These are phyloP conservation scores for Conoideocrella luteorostrata DNA, from an alignment of 2,329 filamentous ascomycete genomes.

Conservation along the genomic window DNA sequence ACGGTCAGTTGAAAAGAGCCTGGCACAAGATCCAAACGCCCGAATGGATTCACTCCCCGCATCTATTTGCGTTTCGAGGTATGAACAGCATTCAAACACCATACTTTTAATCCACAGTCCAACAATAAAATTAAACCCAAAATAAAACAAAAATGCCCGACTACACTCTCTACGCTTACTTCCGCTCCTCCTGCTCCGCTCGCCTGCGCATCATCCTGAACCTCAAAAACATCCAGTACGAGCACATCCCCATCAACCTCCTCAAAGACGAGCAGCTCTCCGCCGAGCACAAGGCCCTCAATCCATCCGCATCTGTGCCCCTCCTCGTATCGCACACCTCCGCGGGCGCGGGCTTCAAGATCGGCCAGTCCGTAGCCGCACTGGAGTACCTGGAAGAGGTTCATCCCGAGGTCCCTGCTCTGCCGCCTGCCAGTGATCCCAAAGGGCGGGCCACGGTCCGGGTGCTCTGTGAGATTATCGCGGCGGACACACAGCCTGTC, in stretches of 20 bases:
- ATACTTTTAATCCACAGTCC: too few species aligned
- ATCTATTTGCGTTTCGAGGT: too few species aligned
- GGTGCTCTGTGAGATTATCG: conserved; percentile 47
- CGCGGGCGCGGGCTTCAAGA: conserved; percentile 27
- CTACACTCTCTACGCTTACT: conserved; percentile 51
- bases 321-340: conserved; percentile 37
- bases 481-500: conserved; percentile 52
- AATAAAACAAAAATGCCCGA: conserved; percentile 11
- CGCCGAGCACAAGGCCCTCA: conserved; percentile 37
- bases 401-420: conserved; percentile 35
- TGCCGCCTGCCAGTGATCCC: conserved; percentile 41
- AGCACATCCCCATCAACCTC: conserved; percentile 44
- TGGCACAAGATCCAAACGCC: too few species aligned
- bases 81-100: too few species aligned
- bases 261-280: conserved; percentile 45
- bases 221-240: conserved; percentile 46
- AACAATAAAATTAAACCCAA: background rate
- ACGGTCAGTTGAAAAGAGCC: too few species aligned
- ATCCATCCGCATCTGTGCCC: conserved; percentile 50
- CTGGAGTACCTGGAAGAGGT: conserved; percentile 57
- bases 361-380: conserved; percentile 52
- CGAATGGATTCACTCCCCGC: too few species aligned
- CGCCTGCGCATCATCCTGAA: conserved; percentile 54
- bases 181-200: conserved; percentile 56
- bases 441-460: conserved; percentile 43